A percentile compares a stretch with the other conserved stretches of the same genome.
Evolutionary conservation across 2,329 filamentous ascomycete genomes (phyloP).

Genomic region (Curvularia verruculosa): DNA sequence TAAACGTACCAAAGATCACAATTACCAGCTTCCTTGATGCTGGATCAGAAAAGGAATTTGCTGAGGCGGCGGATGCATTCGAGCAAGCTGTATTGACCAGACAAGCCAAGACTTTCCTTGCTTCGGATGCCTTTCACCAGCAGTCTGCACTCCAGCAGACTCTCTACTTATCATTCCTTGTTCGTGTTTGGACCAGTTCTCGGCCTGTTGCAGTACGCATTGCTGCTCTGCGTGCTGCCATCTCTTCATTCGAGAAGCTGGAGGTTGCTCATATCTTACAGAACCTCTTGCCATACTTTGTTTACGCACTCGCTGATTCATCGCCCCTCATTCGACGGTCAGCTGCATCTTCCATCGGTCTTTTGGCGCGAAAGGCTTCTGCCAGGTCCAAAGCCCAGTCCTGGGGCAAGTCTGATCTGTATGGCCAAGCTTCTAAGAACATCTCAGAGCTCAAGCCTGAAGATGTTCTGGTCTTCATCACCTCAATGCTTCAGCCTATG

Average conservation of each 20-base stretch:
- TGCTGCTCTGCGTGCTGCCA: constrained; percentile 68
- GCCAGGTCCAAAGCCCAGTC: constrained; percentile 18
- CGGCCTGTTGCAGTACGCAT: constrained; percentile 72
- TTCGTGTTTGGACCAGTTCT: constrained; percentile 74
- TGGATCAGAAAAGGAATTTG: constrained; percentile 31
- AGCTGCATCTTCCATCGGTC: constrained; percentile 68
- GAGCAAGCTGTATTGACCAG: constrained; percentile 35
- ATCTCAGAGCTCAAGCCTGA: constrained; percentile 68
- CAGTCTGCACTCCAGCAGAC: constrained; percentile 63
- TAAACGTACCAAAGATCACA: constrained; percentile 34
- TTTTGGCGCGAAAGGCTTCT: constrained; percentile 27
- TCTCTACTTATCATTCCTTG: constrained; percentile 77
- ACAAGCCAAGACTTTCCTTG: constrained; percentile 54
- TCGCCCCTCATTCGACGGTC: constrained; percentile 78
- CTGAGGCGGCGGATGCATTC: constrained; percentile 38
- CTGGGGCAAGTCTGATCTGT: constrained; percentile 56
- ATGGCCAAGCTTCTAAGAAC: constrained; percentile 60
- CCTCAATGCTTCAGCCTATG: constrained; percentile 73
- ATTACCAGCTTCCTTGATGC: constrained; percentile 37
- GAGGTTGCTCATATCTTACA: constrained; percentile 70
- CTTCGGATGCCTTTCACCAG: constrained; percentile 61
- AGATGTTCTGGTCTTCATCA: constrained; percentile 58
- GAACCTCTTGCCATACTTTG: constrained; percentile 78
- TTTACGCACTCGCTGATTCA: constrained; percentile 75
- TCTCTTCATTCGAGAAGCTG: constrained; percentile 28